These are phyloP conservation scores for Trichosporon sp. DNA, from an alignment of 1,284 basidiomycete genomes.

Conservation along the genomic window DNA sequence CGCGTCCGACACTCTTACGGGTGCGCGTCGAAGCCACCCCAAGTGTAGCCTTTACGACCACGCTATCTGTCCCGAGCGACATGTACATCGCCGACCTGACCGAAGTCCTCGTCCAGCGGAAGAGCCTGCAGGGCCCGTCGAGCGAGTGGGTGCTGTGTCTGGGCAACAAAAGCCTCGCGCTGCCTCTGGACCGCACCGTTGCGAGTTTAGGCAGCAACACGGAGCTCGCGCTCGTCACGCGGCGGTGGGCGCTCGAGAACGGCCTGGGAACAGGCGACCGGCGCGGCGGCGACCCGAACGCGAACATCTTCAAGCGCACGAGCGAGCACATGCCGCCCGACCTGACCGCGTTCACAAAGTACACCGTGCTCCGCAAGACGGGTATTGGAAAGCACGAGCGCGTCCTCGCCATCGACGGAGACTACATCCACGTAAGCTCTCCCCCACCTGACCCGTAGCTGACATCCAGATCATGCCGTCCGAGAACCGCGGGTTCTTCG, in stretches of 20 bases:
- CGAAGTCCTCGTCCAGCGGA: conserved; percentile 74
- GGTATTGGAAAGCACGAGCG: conserved; percentile 90
- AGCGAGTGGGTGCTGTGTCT: conserved; percentile 83
- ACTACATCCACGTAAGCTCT: conserved; percentile 82
- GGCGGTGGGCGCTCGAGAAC: conserved; percentile 69
- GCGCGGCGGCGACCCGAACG: conserved; percentile 78
- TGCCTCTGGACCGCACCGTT: conserved; percentile 93
- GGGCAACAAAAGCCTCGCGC: conserved; percentile 74
- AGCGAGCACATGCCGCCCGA: conserved; percentile 72
- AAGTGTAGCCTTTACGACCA: conserved; percentile 80
- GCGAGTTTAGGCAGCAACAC: conserved; percentile 84
- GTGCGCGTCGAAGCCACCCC: conserved; percentile 75
- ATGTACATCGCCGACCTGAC: conserved; percentile 97
- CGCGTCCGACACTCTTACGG: conserved; percentile 67
- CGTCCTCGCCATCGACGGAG: conserved; percentile 89
- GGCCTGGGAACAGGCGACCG: conserved; percentile 60
- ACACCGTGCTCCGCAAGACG: conserved; percentile 89
- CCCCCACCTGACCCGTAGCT: background rate
- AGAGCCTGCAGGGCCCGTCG: conserved; percentile 70
- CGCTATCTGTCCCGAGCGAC: conserved; percentile 83
- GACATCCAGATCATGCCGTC: conserved; percentile 78
- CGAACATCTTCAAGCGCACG: conserved; percentile 85
- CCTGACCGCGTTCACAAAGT: conserved; percentile 70
- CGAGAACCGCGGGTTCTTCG: conserved; percentile 78
- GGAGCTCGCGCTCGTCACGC: conserved; percentile 80